Base-by-base conservation (phyloP, 2,329 filamentous ascomycete genomes). In the Didymosphaeria variabile region DNA sequence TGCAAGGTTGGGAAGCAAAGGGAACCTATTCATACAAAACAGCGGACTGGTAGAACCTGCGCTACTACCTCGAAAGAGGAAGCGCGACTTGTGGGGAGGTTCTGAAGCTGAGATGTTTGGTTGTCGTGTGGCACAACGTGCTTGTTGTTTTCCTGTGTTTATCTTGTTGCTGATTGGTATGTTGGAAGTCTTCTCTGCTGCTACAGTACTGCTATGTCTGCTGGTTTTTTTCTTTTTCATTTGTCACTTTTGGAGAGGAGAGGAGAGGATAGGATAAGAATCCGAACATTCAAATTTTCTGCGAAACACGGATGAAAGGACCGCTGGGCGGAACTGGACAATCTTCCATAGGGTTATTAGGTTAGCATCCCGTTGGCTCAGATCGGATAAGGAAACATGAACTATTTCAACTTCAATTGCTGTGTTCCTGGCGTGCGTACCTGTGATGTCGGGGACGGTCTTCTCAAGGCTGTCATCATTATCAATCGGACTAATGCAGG, bases 41-140 rank as follows among this genome's bases (percentile, higher is more conserved):
- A 70, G 70, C 70, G 67, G 72, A 67, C 70, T 75, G 71, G 72
- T 71, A 65, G 68, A 72, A 66, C 70, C 69, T 72, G 69, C 69
- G 68, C 69, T 64, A 59, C 59, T 51, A 62, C 62, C 50, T 60
- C 50, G 44, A 40, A 47, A 61, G 58, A 57, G 58, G 55, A 55
- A 34, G 36, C 23, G 52, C 45, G 45, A 34, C 65, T 58, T 53
- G 61, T 64, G 36, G 63, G 64, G 61, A 61, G 68, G 67, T 74
- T 66, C 70, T 69, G 61, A 59, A 61, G 47, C 59, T 59, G 58
- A 65, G 40, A 23, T 56, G 65, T 61, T 29, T 21, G 52, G n/a
- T 55, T 45, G 38, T 26, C 15, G 49, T 32, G 52, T 32, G 52
- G 59, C 61, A 52, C 58, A 60, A 59, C 59, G 63, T 58, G 55